These are phyloP conservation scores for Pilatotrama ljubarskyi DNA, from an alignment of 768 basidiomycete species.

Conservation along the genomic window DNA sequence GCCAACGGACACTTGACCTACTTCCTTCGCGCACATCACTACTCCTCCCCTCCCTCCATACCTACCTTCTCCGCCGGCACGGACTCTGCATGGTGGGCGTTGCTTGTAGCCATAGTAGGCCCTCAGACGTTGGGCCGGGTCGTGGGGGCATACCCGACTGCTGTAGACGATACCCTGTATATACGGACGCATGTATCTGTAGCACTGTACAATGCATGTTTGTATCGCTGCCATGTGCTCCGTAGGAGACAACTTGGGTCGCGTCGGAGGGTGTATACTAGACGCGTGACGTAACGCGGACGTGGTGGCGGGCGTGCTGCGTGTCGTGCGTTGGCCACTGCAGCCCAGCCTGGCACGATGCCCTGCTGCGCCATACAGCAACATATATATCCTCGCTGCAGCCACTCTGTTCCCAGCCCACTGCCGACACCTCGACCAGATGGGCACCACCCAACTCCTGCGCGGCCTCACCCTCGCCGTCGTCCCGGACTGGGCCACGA, in stretches of 20 bases:
- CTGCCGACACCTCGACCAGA: too few species aligned
- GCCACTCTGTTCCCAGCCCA: too few species aligned
- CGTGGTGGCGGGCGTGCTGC: neutral
- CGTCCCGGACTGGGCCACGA: conserved; percentile 54
- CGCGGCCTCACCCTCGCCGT: conserved; percentile 22
- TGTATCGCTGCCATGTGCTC: neutral
- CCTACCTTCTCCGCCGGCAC: conserved; percentile 5
- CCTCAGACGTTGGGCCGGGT: neutral
- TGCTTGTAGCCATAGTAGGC: conserved; percentile 19
- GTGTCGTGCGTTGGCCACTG: neutral
- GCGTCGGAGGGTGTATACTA: too few species aligned
- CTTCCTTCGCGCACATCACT: conserved; percentile 16
- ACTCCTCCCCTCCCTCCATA: conserved; percentile 17
- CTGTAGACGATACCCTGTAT: conserved; percentile 9
- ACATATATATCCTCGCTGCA: neutral
- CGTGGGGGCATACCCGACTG: neutral
- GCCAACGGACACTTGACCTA: neutral
- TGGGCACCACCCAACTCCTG: conserved; percentile 9
- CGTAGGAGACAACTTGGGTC: too few species aligned
- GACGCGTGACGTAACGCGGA: conserved; percentile 20
- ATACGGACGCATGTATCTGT: conserved; percentile 2
- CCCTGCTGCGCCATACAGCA: too few species aligned
- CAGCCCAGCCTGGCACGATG: neutral
- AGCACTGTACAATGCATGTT: conserved; percentile 16
- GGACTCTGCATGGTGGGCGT: conserved; percentile 9